These are phyloP conservation scores for Hypericum perforatum DNA, from an alignment of 345 rosid genomes.

Conservation along the genomic window DNA sequence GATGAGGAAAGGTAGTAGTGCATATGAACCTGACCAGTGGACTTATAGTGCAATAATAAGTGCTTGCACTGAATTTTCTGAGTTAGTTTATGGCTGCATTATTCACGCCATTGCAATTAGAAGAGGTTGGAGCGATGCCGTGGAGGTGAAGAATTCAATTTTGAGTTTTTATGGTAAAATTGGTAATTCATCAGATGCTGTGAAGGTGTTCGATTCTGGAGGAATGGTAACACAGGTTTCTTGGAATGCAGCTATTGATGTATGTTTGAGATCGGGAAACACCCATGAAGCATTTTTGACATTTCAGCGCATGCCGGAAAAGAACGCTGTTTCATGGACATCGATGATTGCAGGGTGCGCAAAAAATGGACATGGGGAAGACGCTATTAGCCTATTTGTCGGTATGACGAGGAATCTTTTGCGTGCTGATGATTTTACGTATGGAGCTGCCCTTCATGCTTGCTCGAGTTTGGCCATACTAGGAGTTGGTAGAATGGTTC, in stretches of 20 bases:
- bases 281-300: conserved; percentile 33
- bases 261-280: conserved; percentile 56
- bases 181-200: conserved; percentile 34
- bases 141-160: conserved; percentile 52
- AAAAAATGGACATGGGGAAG: conserved; percentile 46
- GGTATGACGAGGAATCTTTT: conserved; percentile 35
- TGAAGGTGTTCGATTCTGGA: conserved; percentile 42
- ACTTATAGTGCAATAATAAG: conserved; percentile 64
- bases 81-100: conserved; percentile 32
- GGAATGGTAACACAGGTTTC: conserved; percentile 43
- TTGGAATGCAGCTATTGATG: conserved; percentile 64
- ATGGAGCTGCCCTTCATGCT: conserved; percentile 60
- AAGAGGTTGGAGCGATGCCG: conserved; percentile 66
- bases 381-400: conserved; percentile 44
- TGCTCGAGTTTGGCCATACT: conserved; percentile 58
- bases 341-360: conserved; percentile 58
- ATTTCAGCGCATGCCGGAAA: conserved; percentile 40
- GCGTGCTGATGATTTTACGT: conserved; percentile 37
- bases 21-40: conserved; percentile 51
- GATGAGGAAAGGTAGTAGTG: conserved; percentile 31
- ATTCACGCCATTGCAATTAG: conserved; percentile 46
- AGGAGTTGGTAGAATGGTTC: conserved; percentile 60
- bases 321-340: conserved; percentile 65
- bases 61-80: conserved; percentile 38
- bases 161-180: conserved; percentile 60